Conservation (phyloP, 495 filamentous ascomycete genomes). For the Filosporella fistucella region DNA sequence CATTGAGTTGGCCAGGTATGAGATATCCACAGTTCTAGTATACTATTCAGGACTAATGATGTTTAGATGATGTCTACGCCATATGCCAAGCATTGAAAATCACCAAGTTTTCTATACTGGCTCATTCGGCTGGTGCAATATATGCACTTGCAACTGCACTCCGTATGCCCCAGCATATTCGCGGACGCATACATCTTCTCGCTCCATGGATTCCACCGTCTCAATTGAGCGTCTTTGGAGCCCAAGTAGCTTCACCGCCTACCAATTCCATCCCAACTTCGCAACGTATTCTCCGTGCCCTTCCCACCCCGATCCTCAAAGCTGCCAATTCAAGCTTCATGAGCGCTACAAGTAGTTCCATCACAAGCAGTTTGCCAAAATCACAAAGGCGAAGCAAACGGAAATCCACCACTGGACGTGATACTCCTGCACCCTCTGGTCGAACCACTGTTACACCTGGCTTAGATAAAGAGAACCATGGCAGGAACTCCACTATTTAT, state of each 20-base stretch:
- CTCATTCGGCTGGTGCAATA: constrained; percentile 96
- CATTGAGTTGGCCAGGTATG: constrained; percentile 91
- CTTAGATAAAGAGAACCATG: constrained; percentile 23
- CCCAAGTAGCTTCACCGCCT: constrained; percentile 69
- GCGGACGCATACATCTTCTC: constrained; percentile 89
- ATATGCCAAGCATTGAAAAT: constrained; percentile 92
- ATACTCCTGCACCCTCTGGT: constrained; percentile 27
- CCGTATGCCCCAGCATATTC: constrained; percentile 92
- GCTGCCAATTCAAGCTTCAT: constrained; percentile 95
- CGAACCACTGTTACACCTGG: constrained; percentile 26
- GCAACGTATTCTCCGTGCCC: constrained; percentile 83
- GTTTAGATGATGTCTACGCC: constrained; percentile 83
- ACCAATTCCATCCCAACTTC: constrained; percentile 84
- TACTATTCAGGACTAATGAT: constrained; percentile 13
- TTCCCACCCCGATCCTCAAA: constrained; percentile 88
- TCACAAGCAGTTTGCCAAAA: constrained; percentile 79
- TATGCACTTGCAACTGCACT: constrained; percentile 96
- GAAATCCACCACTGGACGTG: constrained; percentile 47
- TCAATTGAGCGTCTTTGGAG: constrained; percentile 82
- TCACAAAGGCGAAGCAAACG: constrained; percentile 56
- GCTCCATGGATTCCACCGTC: constrained; percentile 98
- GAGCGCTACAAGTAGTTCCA: constrained; percentile 82
- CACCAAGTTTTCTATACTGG: constrained; percentile 93
- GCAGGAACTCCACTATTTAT: constrained; percentile 20
- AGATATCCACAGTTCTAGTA: constrained; percentile 21